Conservation (phyloP, 768 basidiomycete species). For the Boletus pseudopeckii region DNA sequence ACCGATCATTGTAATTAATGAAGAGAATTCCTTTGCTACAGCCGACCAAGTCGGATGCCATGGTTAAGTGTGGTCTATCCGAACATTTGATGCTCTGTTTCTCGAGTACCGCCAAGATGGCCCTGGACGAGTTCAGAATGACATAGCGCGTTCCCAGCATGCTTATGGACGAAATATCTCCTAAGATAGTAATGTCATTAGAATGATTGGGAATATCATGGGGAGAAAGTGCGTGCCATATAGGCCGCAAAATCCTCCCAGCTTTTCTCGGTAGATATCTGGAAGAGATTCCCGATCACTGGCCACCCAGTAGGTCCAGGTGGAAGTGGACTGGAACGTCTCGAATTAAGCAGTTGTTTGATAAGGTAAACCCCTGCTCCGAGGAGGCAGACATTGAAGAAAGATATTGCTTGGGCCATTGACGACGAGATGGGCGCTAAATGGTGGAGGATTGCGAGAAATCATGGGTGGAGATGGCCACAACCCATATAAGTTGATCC, state of each 20-base stretch:
- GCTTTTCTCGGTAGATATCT: constrained; percentile 47
- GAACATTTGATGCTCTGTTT: constrained; percentile 55
- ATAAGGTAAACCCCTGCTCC: constrained; percentile 11
- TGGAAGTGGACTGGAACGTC: constrained; percentile 5
- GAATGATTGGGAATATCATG: no score
- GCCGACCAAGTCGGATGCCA: constrained; percentile 23
- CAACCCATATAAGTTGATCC: no score
- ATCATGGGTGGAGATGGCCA: no score
- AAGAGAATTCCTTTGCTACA: constrained; percentile 4
- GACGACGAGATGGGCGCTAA: not conserved
- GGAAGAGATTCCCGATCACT: constrained; percentile 50
- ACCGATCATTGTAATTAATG: constrained; percentile 1
- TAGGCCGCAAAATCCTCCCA: constrained; percentile 51
- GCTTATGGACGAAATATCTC: constrained; percentile 15
- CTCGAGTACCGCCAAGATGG: constrained; percentile 48
- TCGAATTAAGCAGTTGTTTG: not conserved
- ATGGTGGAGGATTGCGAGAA: not conserved
- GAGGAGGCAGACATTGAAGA: constrained; percentile 14
- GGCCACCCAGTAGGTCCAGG: constrained; percentile 31
- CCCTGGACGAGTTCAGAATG: constrained; percentile 46
- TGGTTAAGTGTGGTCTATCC: constrained; percentile 13
- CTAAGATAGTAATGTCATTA: constrained; percentile 19
- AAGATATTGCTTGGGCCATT: not conserved
- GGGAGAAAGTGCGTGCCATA: constrained; percentile 45
- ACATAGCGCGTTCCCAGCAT: constrained; percentile 47